Base-by-base conservation (phyloP, 2,329 filamentous ascomycete genomes). In the Fonsecaea nubica region DNA sequence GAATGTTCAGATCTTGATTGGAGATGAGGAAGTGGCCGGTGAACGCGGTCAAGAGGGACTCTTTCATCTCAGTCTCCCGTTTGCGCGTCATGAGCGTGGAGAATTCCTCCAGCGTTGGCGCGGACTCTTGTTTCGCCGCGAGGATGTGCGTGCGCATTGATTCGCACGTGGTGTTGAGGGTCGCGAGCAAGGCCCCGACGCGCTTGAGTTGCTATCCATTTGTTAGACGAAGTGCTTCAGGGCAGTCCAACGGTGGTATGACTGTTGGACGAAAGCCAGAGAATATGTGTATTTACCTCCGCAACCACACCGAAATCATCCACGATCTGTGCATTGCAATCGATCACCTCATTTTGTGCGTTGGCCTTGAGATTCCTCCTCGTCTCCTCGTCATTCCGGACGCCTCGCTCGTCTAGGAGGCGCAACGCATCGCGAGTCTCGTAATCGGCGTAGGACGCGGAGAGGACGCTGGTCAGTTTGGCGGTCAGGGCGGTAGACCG, bases 251-350 rank as follows among this genome's bases (percentile, higher is more conserved):
- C n/a, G 21, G 18, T 50, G 18, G 9, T 21, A 12, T 12, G 3
- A 1, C 18, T 25, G 45, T 25, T 9, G 18, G 9, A 25, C 6
- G 10, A 25, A 4, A 12, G 45, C 18, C 25, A 52, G 33, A 25
- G 55, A 36, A 40, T 53, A 67, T 84, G 76, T 25, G 25, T 25
- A 25, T 25, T 36, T 78, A 94, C 92, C 85, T 96, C 92, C 35
- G 93, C 92, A 70, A 99, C 92, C 63, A 89, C 86, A 40, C 93
- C 92, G 79, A 98, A 98, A 76, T 97, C 92, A 62, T 87, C 84
- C 65, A 98, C 88, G 69, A 98, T 91, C 70, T 92, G 88, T 58
- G 91, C 93, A 86, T 98, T 97, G 79, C 91, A 93, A 71, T 94
- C 88, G 64, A 98, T 93, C 42, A 97, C 91, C 75, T 98, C 93